These are phyloP conservation scores for Ophiostoma quercus DNA, from an alignment of 2,329 filamentous ascomycete species.

Conservation along the genomic window DNA sequence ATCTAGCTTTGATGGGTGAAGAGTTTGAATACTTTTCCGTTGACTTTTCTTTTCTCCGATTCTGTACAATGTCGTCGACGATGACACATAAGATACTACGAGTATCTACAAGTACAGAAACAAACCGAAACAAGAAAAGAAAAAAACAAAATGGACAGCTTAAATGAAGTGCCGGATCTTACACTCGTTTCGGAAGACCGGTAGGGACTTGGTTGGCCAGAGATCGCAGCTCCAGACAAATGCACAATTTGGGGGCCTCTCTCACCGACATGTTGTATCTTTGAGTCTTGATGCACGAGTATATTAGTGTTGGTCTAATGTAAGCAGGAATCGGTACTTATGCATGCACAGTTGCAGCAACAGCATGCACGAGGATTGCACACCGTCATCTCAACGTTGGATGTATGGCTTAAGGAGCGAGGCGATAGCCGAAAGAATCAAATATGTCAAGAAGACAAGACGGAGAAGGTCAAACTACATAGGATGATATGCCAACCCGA, in stretches of 20 bases:
- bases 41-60: not conserved
- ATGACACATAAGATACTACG: no score
- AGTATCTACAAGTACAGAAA: no score
- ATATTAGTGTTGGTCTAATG: not conserved
- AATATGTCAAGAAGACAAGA: not conserved
- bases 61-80: not conserved
- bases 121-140: not conserved
- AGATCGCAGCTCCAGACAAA: not conserved
- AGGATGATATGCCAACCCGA: not conserved
- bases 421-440: not conserved
- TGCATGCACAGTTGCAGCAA: not conserved
- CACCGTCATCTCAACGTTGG: not conserved
- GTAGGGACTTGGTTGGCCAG: not conserved
- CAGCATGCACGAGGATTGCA: not conserved
- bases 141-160: not conserved
- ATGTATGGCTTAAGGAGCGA: not conserved
- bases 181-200: not conserved
- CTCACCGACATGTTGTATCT: not conserved
- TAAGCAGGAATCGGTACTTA: not conserved
- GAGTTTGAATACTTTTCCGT: not conserved
- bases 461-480: not conserved
- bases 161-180: not conserved
- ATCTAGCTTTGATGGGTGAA: not conserved
- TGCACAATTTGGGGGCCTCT: not conserved
- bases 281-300: not conserved